Conservation (phyloP, 2,329 filamentous ascomycete species). For the Thielaviopsis populi region DNA sequence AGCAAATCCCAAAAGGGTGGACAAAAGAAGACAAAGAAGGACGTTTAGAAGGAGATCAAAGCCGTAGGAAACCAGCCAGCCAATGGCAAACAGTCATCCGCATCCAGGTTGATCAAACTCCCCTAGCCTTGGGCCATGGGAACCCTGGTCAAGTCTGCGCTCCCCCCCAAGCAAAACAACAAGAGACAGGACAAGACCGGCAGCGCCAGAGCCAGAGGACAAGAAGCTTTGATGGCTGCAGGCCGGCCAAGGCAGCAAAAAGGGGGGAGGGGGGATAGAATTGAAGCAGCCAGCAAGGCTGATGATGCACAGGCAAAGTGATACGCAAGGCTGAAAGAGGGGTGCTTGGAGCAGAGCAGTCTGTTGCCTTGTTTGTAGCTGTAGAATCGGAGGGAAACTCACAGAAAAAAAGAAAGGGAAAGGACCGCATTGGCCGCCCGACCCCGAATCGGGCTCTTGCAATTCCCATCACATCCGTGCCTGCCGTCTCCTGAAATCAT, state of each 20-base stretch:
- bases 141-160: not conserved
- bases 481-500: not conserved
- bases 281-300: not conserved
- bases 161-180: not conserved
- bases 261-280: not conserved
- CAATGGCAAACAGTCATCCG: not conserved
- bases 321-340: not conserved
- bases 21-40: slow-evolving; percentile 4
- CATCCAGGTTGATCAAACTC: not conserved
- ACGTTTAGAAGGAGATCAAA: not conserved
- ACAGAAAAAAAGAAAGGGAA: too few relatives aligned
- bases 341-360: not conserved
- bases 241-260: not conserved
- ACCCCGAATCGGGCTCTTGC: not conserved
- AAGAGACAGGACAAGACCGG: not conserved
- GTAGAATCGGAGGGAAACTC: too few relatives aligned
- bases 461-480: too few relatives aligned
- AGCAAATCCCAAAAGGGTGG: not conserved
- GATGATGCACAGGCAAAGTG: not conserved
- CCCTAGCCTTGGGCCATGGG: not conserved
- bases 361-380: too few relatives aligned
- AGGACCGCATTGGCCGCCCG: not conserved
- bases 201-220: not conserved
- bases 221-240: not conserved
- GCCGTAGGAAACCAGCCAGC: not conserved